Evolutionary conservation across 306 rosid species (phyloP).

Genomic region (Cicer arietinum): DNA sequence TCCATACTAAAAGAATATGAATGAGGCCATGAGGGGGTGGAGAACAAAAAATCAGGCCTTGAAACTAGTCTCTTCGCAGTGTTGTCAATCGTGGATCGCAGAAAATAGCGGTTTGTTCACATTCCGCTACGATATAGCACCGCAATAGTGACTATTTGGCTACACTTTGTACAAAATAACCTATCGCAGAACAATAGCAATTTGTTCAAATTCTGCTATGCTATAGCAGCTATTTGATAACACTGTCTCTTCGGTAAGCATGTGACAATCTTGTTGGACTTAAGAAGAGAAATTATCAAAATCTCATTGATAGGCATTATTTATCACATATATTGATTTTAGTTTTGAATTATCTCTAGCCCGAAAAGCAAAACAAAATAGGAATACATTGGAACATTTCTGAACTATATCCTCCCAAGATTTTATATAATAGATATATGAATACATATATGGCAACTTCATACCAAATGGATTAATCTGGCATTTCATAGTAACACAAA

Average conservation of each 20-base stretch:
- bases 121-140: no score
- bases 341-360: not conserved
- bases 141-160: no score
- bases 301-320: conserved; percentile 5
- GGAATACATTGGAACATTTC: not conserved
- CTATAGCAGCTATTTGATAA: no score
- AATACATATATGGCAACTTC: conserved; percentile 6
- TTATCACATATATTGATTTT: not conserved
- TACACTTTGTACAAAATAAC: no score
- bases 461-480: conserved; percentile 27
- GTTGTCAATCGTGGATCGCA: no score
- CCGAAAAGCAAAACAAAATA: conserved; percentile 20
- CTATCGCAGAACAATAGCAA: no score
- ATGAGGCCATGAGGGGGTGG: not conserved
- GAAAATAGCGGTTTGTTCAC: no score
- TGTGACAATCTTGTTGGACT: not conserved
- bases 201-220: no score
- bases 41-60: not conserved
- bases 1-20: not conserved
- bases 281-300: conserved; percentile 7
- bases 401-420: not conserved
- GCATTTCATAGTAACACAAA: conserved; percentile 17
- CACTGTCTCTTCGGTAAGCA: not conserved
- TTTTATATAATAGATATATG: conserved; percentile 23
- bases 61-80: no score